Base-by-base conservation (phyloP, 1,284 basidiomycete genomes). In the Naganishia sp. region DNA sequence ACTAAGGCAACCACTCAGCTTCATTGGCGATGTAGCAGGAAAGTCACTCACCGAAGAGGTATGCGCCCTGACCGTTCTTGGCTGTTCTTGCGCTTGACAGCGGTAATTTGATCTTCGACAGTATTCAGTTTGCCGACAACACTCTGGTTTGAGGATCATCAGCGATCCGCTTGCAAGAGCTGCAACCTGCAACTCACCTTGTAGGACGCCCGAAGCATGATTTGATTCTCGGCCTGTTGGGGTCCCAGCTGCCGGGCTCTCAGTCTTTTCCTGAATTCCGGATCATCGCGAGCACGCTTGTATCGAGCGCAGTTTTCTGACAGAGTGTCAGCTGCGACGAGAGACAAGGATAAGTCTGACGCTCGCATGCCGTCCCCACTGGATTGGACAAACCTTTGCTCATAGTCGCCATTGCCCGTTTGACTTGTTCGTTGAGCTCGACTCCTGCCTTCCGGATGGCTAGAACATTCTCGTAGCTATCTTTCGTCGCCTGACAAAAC, bases 231-330 rank as follows among this genome's bases (percentile, higher is more conserved):
- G 9, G 57, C 57, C 45, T 66, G 65, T 50, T 66, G 47, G 1
- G 65, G 65, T 23, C 65, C 57, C 17, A 66, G 41, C 25, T 62
- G 56, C 10, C 65, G 56, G 5, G 43, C 45, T 15, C 65, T 41
- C 21, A 54, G 43, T 46, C 57, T 49, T 35, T 46, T 66, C 13
- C 47, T 35, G 46, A 66, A 66, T 18, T 66, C 65, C 5, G 57
- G 57, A 55, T 66, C 65, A 21, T 17, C 46, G 3, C 65, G 47
- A 17, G 65, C 58, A 13, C 58, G 49, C 21, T 61, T 52, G 57
- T 61, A 66, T 23, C 65, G 65, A 25, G 51, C 50, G 25, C 65
- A 66, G 18, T 54, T 58, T 61, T 66, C 65, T 15, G 46, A 50
- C 31, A 61, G 28, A 42, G 46, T 63, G 61, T 54, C 58, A 15